Evolutionary conservation across 495 filamentous ascomycete species (phyloP).

Genomic region (Penicillium daleae): DNA sequence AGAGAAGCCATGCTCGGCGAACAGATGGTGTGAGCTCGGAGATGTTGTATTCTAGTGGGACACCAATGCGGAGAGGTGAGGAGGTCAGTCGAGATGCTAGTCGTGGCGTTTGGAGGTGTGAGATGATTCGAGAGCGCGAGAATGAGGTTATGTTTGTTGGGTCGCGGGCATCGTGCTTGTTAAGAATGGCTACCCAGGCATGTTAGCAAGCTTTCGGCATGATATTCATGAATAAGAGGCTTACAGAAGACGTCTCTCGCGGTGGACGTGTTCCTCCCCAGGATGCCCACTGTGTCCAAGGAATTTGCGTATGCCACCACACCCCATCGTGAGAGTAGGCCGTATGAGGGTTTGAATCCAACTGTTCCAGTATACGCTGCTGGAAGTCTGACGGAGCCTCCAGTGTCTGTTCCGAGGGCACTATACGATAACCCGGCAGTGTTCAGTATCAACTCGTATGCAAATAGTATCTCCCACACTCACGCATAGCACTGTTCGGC

Average conservation of each 20-base stretch:
- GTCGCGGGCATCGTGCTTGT: constrained; percentile 69
- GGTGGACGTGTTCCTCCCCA: constrained; percentile 56
- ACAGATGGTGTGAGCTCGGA: constrained; percentile 72
- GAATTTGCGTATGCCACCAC: constrained; percentile 96
- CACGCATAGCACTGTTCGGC: constrained; percentile 68
- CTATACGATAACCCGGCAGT: constrained; percentile 33
- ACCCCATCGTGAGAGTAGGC: constrained; percentile 80
- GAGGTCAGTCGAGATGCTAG: constrained; percentile 36
- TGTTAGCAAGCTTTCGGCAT: constrained; percentile 7
- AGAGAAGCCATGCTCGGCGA: constrained; percentile 67
- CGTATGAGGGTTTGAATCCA: constrained; percentile 94
- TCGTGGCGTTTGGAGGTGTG: constrained; percentile 26
- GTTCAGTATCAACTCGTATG: constrained; percentile 2
- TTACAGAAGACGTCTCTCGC: constrained; percentile 61
- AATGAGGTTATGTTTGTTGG: constrained; percentile 68
- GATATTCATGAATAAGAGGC: constrained; percentile 6
- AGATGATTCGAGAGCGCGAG: constrained; percentile 53
- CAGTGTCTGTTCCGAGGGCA: constrained; percentile 92
- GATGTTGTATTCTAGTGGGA: constrained; percentile 89
- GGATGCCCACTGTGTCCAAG: constrained; percentile 87
- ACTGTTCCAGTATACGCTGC: constrained; percentile 87
- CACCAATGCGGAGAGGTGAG: constrained; percentile 61
- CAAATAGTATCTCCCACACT: constrained; percentile 20
- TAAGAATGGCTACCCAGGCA: constrained; percentile 44
- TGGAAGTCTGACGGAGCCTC: constrained; percentile 88